Conservation (phyloP, 1,284 basidiomycete species). For the Cryptococcus sp. region DNA sequence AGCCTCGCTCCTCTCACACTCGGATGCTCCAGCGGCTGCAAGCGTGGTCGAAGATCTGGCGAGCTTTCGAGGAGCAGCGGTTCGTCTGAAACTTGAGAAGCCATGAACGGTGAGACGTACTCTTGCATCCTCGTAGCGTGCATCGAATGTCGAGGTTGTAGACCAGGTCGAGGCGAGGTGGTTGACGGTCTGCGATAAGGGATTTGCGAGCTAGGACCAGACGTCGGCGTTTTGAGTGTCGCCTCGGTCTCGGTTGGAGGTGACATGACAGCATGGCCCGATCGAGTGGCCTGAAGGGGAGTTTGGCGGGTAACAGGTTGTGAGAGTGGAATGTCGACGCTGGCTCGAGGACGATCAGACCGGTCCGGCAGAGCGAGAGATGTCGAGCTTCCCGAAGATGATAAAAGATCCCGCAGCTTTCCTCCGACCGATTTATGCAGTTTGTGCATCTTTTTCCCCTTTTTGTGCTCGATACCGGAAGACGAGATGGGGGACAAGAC, state of each 20-base stretch:
- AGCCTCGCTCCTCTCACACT: neutral
- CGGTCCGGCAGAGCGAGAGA: slow-evolving; percentile 8
- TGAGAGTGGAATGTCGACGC: slow-evolving; percentile 4
- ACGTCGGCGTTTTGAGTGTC: neutral
- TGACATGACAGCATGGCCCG: neutral
- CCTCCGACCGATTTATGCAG: slow-evolving; percentile 35
- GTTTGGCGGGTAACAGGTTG: neutral
- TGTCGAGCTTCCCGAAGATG: slow-evolving; percentile 22
- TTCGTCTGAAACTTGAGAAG: slow-evolving; percentile 3
- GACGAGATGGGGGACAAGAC: slow-evolving; percentile 12
- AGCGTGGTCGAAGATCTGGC: slow-evolving; percentile 1
- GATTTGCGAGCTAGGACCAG: too few species aligned
- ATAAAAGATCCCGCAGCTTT: slow-evolving; percentile 32
- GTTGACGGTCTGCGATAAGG: neutral
- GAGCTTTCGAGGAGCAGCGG: slow-evolving; percentile 7
- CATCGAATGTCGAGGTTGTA: slow-evolving; percentile 18
- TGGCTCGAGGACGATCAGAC: slow-evolving; percentile 6
- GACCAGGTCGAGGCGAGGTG: neutral
- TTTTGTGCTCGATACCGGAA: slow-evolving; percentile 22
- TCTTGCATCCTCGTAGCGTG: slow-evolving; percentile 13
- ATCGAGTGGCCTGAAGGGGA: neutral
- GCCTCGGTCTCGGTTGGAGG: neutral
- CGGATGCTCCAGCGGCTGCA: neutral
- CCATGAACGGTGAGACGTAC: slow-evolving; percentile 27
- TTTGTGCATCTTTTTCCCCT: slow-evolving; percentile 31